Evolutionary conservation across 306 rosid species (phyloP).

Genomic region (Chamaecrista fasciculata): DNA sequence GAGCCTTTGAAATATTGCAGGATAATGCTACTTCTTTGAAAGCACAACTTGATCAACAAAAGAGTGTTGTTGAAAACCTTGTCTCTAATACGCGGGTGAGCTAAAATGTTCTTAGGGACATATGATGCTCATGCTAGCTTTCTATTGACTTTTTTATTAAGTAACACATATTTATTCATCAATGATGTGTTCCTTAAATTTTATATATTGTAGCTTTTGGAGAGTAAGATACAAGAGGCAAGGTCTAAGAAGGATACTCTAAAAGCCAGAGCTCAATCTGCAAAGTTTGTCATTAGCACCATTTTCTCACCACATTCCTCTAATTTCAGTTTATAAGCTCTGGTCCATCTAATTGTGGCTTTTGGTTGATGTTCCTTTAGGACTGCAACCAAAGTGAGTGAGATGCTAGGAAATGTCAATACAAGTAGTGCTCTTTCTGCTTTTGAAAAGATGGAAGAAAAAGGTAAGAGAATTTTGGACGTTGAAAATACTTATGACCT

Average conservation of each 20-base stretch:
- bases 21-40: slow-evolving; percentile 90
- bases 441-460: slow-evolving; percentile 97
- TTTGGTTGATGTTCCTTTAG: slow-evolving; percentile 43
- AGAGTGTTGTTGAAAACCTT: slow-evolving; percentile 88
- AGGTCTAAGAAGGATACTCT: slow-evolving; percentile 92
- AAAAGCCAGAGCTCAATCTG: slow-evolving; percentile 95
- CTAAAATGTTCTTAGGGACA: slow-evolving; percentile 5
- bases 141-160: slow-evolving; percentile 1
- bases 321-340: slow-evolving; percentile 23
- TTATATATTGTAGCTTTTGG: slow-evolving; percentile 65
- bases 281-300: slow-evolving; percentile 62
- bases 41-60: slow-evolving; percentile 95
- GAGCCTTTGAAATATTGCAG: slow-evolving; percentile 47
- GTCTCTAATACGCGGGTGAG: slow-evolving; percentile 89
- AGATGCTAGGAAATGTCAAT: slow-evolving; percentile 88
- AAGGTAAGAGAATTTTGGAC: slow-evolving; percentile 57
- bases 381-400: slow-evolving; percentile 90
- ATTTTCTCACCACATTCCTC: slow-evolving; percentile 20
- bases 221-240: slow-evolving; percentile 94
- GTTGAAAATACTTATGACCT: slow-evolving; percentile 7
- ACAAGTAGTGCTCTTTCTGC: slow-evolving; percentile 94
- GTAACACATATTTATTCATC: slow-evolving; percentile 11
- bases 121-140: background rate
- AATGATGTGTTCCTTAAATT: slow-evolving; percentile 11
- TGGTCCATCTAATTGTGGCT: slow-evolving; percentile 29